A percentile compares a stretch with the other conserved stretches of the same genome.
Conservation (phyloP, 345 rosid genomes). For the Gossypium longicalyx region DNA sequence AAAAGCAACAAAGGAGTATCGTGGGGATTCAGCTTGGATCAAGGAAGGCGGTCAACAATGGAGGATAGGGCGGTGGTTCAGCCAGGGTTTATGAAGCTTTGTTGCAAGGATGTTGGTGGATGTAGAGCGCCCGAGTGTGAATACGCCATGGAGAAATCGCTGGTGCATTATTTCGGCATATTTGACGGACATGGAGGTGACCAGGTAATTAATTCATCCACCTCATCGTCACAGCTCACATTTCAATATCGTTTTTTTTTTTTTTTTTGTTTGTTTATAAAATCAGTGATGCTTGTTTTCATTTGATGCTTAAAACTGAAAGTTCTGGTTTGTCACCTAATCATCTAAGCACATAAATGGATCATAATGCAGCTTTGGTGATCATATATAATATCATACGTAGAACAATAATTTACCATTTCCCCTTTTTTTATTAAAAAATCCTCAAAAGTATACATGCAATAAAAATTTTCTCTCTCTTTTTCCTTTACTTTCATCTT, state of each 20-base stretch:
- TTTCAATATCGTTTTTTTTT: too few species aligned
- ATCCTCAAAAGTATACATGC: too few species aligned
- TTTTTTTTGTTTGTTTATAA: background rate
- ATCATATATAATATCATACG: background rate
- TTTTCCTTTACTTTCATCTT: too few species aligned
- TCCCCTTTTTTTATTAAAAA: too few species aligned
- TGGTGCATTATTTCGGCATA: slow-evolving; percentile 6
- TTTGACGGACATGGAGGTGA: slow-evolving; percentile 13
- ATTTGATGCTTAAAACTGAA: background rate
- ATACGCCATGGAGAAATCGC: background rate
- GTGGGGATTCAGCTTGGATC: background rate
- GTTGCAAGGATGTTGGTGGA: slow-evolving; percentile 5
- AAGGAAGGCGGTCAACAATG: slow-evolving; percentile 1
- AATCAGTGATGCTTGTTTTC: background rate
- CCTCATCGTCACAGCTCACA: background rate
- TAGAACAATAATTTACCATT: too few species aligned
- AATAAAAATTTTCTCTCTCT: too few species aligned
- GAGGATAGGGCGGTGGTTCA: background rate
- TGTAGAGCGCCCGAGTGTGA: background rate
- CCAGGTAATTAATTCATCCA: background rate
- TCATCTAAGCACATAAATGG: background rate
- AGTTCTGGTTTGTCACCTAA: background rate
- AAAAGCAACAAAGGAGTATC: background rate
- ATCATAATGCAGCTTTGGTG: background rate
- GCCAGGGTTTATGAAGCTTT: background rate